Evolutionary conservation across 2,329 filamentous ascomycete genomes (phyloP).

Genomic region (Paradendryphiella salina): DNA sequence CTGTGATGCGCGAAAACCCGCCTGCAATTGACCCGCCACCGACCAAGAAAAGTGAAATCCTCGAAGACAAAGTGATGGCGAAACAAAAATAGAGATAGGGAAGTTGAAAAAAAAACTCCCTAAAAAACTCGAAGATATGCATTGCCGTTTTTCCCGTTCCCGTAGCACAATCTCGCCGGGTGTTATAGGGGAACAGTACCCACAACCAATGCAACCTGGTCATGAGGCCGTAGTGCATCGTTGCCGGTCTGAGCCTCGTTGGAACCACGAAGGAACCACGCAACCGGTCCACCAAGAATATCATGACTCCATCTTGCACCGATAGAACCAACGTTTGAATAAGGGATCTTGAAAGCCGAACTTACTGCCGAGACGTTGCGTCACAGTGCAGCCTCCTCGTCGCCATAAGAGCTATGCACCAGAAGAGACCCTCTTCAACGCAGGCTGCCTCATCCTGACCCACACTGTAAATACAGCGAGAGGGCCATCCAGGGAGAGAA

Average conservation of each 20-base stretch:
- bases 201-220: conserved; percentile 23
- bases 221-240: conserved; percentile 18
- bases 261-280: conserved; percentile 2
- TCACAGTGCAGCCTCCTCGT: conserved; percentile 10
- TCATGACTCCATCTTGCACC: conserved; percentile 16
- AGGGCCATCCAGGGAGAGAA: background rate
- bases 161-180: conserved; percentile 16
- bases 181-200: conserved; percentile 16
- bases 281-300: conserved; percentile 9
- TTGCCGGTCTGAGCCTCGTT: conserved; percentile 11
- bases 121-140: conserved; percentile 3
- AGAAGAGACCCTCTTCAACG: conserved; percentile 3
- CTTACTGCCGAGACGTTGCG: conserved; percentile 1
- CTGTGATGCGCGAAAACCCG: conserved; percentile 3
- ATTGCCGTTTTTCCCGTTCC: conserved; percentile 14
- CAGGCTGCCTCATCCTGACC: conserved; percentile 1
- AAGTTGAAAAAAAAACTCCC: background rate
- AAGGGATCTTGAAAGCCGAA: conserved; percentile 4
- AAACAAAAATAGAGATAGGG: background rate
- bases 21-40: background rate
- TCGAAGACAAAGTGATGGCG: background rate
- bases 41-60: background rate
- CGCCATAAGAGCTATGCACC: conserved; percentile 7
- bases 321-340: conserved; percentile 8
- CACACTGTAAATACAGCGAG: conserved; percentile 4